Evolutionary conservation across 495 filamentous ascomycete genomes (phyloP), one percentile per base, ranked within the genome.

Genomic region (Aspergillus carlsbadensis): DNA sequence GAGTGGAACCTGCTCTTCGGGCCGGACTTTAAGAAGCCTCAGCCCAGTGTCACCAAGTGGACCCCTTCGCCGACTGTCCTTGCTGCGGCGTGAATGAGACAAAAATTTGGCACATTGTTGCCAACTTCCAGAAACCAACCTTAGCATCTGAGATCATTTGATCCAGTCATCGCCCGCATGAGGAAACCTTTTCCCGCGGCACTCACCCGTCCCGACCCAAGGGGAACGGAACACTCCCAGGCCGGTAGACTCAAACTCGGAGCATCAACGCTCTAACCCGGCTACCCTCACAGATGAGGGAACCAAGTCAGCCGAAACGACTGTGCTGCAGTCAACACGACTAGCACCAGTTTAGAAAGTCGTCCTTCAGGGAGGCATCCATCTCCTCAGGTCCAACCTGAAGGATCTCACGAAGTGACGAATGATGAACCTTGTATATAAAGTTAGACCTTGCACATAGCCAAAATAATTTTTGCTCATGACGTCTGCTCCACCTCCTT

Each of bases 1-100:
- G 76, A 78, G 59, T 78, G 76, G 76, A 78, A 78, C 50, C 64
- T 77, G 11, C 64, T 78, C 14, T 64, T 73, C 15, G 63, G 60
- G 11, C 52, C 70, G 22, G 70, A 73, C 15, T 68, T 75, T 35
- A 62, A 53, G 0, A 47, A 67, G 45, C 21, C 65, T 5, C 68
- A 70, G 57, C 69, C 71, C 17, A 68, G 61, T 13, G 66, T 78
- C 15, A 78, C 75, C 2, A 72, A 74, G 60, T 78, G 74, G 75
- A 72, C 67, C 36, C 75, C 75, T 7, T 76, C 73, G 22, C 71
- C 73, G 14, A 66, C 65, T 34, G 69, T 75, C 2, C 54, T 66
- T 29, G 68, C 70, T 11, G 66, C 61, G n/a, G 73, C 71, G 34
- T 76, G 71, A 71, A 11, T 10, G 10, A 26, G 11, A 20, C 10